Evolutionary conservation across 2,329 filamentous ascomycete genomes (phyloP).

Genomic region (Xylaria sp.): DNA sequence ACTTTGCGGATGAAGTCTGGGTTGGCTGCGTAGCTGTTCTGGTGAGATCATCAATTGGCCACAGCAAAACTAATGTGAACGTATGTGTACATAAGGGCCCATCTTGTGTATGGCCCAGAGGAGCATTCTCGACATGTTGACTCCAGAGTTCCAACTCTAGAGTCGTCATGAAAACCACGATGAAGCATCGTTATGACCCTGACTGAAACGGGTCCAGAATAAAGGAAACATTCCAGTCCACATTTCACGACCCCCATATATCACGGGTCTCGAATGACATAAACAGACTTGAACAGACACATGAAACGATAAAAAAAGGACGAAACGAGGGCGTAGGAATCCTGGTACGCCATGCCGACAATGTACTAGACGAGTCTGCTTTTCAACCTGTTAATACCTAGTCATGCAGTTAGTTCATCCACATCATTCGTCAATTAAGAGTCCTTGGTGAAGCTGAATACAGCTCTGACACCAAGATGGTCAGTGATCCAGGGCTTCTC

Average conservation of each 20-base stretch:
- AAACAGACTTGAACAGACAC: neutral
- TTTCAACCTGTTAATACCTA: neutral
- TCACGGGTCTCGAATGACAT: neutral
- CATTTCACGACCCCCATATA: neutral
- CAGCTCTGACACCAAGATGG: constrained; percentile 38
- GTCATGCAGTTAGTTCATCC: neutral
- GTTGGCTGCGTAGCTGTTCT: too few relatives aligned
- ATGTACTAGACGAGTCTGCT: too few relatives aligned
- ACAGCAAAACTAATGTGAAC: too few relatives aligned
- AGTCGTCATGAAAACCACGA: neutral
- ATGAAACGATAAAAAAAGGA: too few relatives aligned
- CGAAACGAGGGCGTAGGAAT: too few relatives aligned
- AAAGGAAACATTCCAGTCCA: neutral
- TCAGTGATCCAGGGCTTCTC: constrained; percentile 44
- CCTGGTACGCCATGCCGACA: too few relatives aligned
- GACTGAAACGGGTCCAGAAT: neutral
- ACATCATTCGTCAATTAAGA: neutral
- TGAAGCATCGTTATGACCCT: neutral
- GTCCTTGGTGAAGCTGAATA: neutral
- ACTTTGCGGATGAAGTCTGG: neutral
- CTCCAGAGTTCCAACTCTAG: neutral
- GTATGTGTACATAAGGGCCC: too few relatives aligned
- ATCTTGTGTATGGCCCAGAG: too few relatives aligned
- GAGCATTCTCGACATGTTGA: too few relatives aligned
- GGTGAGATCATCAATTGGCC: too few relatives aligned